phyloP scores from a whole-genome alignment of 2,329 filamentous ascomycete genomes.

The Fusarium sambucinum region DNA sequence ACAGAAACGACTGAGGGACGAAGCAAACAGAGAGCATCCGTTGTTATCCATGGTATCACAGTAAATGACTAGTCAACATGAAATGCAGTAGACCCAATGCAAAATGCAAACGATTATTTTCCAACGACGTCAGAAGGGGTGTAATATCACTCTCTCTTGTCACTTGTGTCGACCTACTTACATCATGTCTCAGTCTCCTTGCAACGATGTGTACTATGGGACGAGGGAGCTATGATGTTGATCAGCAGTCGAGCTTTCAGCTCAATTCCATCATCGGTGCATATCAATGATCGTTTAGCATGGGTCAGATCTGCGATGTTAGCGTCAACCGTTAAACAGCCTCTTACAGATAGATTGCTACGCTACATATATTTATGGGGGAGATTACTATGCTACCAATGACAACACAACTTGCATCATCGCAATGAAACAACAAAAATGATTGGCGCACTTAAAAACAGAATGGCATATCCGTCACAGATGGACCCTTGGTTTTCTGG shows the following conservation, averaged over 20 bases:
- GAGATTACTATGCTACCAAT: neutral
- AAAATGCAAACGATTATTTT: slow-evolving; percentile 3
- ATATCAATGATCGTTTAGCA: slow-evolving; percentile 19
- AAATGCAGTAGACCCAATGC: slow-evolving; percentile 7
- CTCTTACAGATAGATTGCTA: slow-evolving; percentile 7
- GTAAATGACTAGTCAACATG: neutral
- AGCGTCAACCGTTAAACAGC: slow-evolving; percentile 19
- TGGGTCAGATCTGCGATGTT: slow-evolving; percentile 19
- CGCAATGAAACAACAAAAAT: neutral
- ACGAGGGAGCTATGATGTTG: slow-evolving; percentile 17
- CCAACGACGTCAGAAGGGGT: slow-evolving; percentile 29
- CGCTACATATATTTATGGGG: neutral
- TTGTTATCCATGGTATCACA: neutral
- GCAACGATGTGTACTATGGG: neutral
- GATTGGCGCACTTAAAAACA: neutral
- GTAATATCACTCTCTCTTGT: neutral
- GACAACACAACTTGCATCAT: neutral
- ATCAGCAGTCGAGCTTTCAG: slow-evolving; percentile 24
- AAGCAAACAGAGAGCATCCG: neutral
- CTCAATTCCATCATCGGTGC: slow-evolving; percentile 39
- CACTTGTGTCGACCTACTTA: neutral
- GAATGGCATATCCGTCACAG: slow-evolving; percentile 2
- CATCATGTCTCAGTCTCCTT: slow-evolving; percentile 12
- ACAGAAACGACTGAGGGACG: neutral
- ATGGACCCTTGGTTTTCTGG: slow-evolving; percentile 4